phyloP scores from a whole-genome alignment of 306 rosid species.

The Sesbania bispinosa region DNA sequence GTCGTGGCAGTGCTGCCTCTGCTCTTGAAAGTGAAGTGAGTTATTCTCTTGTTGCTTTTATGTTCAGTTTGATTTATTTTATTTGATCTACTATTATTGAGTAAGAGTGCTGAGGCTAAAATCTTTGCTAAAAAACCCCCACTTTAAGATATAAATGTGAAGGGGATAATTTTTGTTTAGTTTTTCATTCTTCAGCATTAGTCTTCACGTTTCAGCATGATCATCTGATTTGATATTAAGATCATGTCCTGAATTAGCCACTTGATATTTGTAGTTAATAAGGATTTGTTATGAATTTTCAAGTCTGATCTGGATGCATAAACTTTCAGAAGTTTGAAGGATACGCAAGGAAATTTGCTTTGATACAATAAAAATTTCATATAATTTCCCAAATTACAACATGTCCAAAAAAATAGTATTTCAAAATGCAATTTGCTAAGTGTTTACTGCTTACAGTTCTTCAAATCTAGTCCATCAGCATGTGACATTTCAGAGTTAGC shows the following conservation, averaged over 20 bases:
- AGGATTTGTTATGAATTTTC: too few species aligned
- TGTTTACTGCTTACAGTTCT: slow-evolving; percentile 30
- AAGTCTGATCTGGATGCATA: too few species aligned
- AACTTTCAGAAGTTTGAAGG: too few species aligned
- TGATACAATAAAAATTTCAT: neutral
- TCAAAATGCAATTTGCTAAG: neutral
- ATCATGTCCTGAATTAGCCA: too few species aligned
- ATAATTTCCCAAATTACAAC: neutral
- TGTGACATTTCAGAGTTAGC: slow-evolving; percentile 29
- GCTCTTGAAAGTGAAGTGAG: slow-evolving; percentile 41
- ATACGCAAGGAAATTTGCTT: neutral
- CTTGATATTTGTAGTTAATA: too few species aligned
- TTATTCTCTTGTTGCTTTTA: neutral
- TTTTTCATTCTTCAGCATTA: too few species aligned
- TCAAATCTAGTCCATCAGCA: slow-evolving; percentile 36
- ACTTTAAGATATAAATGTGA: too few species aligned
- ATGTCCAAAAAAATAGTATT: neutral
- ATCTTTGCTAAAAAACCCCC: too few species aligned
- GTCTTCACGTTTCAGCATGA: too few species aligned
- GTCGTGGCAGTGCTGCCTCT: slow-evolving; percentile 35
- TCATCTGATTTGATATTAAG: too few species aligned
- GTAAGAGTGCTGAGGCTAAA: neutral
- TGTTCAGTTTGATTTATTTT: neutral
- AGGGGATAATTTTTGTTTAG: too few species aligned
- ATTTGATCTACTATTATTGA: neutral